Evolutionary conservation across 108 stramenopile genomes (phyloP).

Genomic region (Epipyxis sp.): DNA sequence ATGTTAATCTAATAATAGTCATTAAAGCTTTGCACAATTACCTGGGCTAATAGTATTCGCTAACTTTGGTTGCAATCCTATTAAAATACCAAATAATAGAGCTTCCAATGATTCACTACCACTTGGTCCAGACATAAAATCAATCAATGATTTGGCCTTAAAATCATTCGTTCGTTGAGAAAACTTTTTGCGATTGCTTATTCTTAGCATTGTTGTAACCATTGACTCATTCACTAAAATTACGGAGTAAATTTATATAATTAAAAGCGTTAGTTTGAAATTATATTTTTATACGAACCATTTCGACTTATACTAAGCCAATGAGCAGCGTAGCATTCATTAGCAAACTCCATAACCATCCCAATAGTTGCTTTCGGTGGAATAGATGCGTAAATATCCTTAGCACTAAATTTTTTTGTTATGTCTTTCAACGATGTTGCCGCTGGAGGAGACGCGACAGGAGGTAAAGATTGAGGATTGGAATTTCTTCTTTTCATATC

Average conservation of each 20-base stretch:
- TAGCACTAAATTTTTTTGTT: too few relatives aligned
- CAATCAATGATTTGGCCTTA: background rate
- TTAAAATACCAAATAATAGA: background rate
- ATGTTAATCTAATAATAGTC: too few relatives aligned
- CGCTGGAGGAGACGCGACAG: too few relatives aligned
- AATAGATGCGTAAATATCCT: too few relatives aligned
- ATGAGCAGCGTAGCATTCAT: background rate
- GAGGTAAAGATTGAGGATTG: too few relatives aligned
- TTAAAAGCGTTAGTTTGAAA: too few relatives aligned
- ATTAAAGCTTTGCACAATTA: too few relatives aligned
- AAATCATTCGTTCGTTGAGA: slow-evolving; percentile 21
- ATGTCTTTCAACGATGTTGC: too few relatives aligned
- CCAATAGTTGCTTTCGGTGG: background rate
- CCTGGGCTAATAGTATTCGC: background rate
- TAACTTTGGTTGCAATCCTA: slow-evolving; percentile 5
- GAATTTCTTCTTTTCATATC: too few relatives aligned
- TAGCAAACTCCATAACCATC: background rate
- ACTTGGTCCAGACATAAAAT: background rate
- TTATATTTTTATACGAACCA: too few relatives aligned
- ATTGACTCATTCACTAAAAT: slow-evolving; percentile 21
- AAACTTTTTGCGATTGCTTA: background rate
- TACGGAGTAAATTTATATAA: too few relatives aligned
- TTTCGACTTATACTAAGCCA: background rate
- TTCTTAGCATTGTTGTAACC: slow-evolving; percentile 1
- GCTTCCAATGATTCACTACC: background rate